These are phyloP conservation scores for Volvox africanus DNA, from an alignment of 139 green algal genomes.

Conservation along the genomic window DNA sequence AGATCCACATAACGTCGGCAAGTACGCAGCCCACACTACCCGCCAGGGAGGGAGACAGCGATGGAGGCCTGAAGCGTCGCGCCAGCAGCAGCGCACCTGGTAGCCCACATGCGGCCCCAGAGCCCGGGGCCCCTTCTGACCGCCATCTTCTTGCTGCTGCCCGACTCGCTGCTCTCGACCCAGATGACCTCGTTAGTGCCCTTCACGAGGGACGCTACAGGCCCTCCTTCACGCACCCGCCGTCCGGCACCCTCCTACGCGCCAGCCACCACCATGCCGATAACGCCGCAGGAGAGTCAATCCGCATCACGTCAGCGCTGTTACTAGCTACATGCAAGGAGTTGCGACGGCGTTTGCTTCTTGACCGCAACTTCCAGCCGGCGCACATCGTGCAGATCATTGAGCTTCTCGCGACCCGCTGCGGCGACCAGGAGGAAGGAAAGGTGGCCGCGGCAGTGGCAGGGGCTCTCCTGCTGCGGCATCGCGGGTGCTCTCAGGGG, in stretches of 20 bases:
- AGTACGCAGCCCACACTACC: background rate
- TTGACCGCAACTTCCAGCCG: background rate
- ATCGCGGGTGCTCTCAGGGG: background rate
- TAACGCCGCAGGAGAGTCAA: background rate
- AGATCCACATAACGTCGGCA: background rate
- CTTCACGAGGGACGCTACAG: background rate
- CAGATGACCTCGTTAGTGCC: background rate
- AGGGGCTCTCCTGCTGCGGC: background rate
- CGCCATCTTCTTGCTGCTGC: background rate
- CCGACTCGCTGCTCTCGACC: background rate
- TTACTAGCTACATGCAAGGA: background rate
- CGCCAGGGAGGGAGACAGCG: background rate
- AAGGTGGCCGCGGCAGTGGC: background rate
- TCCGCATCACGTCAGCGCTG: background rate
- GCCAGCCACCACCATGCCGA: background rate
- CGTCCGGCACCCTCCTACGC: background rate
- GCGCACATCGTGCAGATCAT: background rate
- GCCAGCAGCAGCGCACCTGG: background rate
- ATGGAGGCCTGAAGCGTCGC: background rate
- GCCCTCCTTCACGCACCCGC: background rate
- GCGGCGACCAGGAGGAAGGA: background rate
- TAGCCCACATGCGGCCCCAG: too few species aligned
- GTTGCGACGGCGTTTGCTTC: background rate
- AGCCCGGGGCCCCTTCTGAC: background rate
- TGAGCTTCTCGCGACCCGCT: background rate